Evolutionary conservation across 257 asterid species (phyloP).

Genomic region (Mitragyna speciosa): DNA sequence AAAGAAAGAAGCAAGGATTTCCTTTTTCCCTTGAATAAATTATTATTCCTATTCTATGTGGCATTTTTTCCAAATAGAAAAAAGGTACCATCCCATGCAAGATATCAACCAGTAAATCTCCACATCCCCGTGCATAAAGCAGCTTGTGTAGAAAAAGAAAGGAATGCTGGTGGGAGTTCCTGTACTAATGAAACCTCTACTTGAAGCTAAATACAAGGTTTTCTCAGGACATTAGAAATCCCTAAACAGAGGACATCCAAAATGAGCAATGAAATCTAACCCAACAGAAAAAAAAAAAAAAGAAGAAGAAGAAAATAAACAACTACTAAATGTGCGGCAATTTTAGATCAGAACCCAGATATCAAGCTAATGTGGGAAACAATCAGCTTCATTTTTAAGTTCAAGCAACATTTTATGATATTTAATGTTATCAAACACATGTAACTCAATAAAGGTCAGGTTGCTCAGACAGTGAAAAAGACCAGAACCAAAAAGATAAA

Average conservation of each 20-base stretch:
- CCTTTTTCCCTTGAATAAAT: not conserved
- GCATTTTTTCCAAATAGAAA: not conserved
- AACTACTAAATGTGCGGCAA: not conserved
- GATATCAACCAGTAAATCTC: not conserved
- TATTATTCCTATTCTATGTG: not conserved
- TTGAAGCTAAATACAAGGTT: too few relatives aligned
- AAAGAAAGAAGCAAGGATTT: not conserved
- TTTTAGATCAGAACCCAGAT: not conserved
- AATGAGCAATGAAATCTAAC: not conserved
- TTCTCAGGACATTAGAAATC: too few relatives aligned
- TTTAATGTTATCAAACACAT: not conserved
- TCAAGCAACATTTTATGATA: not conserved
- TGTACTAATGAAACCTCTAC: too few relatives aligned
- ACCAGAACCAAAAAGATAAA: not conserved
- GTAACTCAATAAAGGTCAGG: not conserved
- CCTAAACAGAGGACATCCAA: not conserved
- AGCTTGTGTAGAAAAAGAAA: not conserved
- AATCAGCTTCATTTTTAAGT: not conserved
- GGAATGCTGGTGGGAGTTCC: not conserved
- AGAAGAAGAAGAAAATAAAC: too few relatives aligned
- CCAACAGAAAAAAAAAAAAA: too few relatives aligned
- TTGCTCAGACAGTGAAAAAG: not conserved
- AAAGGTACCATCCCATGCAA: not conserved
- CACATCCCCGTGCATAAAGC: not conserved
- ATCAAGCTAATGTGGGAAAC: not conserved